Conservation (phyloP, 768 basidiomycete genomes). For the Chalciporus chontae region DNA sequence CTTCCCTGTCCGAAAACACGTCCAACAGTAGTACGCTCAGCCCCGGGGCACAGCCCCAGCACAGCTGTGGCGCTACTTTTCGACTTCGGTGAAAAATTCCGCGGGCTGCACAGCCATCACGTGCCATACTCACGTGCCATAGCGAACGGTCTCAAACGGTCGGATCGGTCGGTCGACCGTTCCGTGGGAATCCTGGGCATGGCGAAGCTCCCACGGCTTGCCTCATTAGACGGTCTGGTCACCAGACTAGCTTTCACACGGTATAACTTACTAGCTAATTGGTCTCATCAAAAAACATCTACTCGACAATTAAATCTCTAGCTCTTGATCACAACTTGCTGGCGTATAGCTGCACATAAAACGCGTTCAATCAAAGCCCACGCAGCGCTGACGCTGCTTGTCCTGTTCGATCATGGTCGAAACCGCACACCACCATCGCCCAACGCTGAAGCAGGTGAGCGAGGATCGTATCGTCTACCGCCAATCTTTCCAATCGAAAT, state of each 20-base stretch:
- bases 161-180: too few species aligned
- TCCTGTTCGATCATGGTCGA: constrained; percentile 32
- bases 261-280: not conserved
- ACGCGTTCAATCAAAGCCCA: not conserved
- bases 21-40: too few species aligned
- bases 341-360: not conserved
- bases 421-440: constrained; percentile 57
- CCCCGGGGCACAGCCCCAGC: too few species aligned
- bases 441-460: constrained; percentile 81
- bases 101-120: too few species aligned
- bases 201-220: too few species aligned
- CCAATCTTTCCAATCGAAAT: not conserved
- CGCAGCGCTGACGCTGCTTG: not conserved
- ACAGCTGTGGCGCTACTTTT: too few species aligned
- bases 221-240: too few species aligned
- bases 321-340: not conserved
- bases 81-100: too few species aligned
- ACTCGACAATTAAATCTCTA: not conserved
- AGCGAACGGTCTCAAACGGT: too few species aligned
- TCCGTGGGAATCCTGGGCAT: too few species aligned
- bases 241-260: constrained; percentile 1
- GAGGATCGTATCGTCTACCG: constrained; percentile 1
- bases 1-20: too few species aligned
- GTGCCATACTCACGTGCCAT: too few species aligned
- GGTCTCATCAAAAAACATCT: not conserved